Conservation (phyloP, 768 basidiomycete species). For the Rhizopogon sp. region DNA sequence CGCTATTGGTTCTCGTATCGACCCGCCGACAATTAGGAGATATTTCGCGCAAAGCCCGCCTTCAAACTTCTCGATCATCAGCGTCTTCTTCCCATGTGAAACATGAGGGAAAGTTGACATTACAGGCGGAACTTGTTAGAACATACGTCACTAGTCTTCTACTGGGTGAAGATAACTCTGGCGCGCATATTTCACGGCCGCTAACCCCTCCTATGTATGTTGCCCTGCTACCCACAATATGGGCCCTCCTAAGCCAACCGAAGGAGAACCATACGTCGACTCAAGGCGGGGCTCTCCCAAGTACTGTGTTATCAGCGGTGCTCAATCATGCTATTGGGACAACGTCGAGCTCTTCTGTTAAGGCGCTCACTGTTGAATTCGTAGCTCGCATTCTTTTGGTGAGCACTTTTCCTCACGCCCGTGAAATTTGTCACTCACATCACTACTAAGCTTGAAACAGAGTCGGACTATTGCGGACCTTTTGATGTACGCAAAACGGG, state of each 20-base stretch:
- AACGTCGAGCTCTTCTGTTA: slow-evolving; percentile 56
- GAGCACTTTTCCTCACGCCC: slow-evolving; percentile 12
- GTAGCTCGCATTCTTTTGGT: slow-evolving; percentile 68
- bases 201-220: slow-evolving; percentile 56
- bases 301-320: slow-evolving; percentile 42
- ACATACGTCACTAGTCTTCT: slow-evolving; percentile 60
- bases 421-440: slow-evolving; percentile 1
- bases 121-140: slow-evolving; percentile 48
- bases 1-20: slow-evolving; percentile 47
- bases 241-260: slow-evolving; percentile 61
- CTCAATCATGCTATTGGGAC: slow-evolving; percentile 62
- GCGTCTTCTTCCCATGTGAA: slow-evolving; percentile 14
- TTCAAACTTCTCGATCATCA: slow-evolving; percentile 8
- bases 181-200: slow-evolving; percentile 41
- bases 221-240: slow-evolving; percentile 71
- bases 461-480: slow-evolving; percentile 44
- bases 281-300: slow-evolving; percentile 15
- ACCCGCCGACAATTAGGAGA: slow-evolving; percentile 9
- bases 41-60: slow-evolving; percentile 1
- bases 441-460: slow-evolving; percentile 51
- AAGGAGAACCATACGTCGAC: slow-evolving; percentile 11
- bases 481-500: slow-evolving; percentile 33
- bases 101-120: slow-evolving; percentile 16
- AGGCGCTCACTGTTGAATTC: slow-evolving; percentile 70
- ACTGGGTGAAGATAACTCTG: slow-evolving; percentile 39